Evolutionary conservation across 2,329 filamentous ascomycete species (phyloP), one percentile per base, ranked within the genome.

Genomic region (Penicillium polonicum): DNA sequence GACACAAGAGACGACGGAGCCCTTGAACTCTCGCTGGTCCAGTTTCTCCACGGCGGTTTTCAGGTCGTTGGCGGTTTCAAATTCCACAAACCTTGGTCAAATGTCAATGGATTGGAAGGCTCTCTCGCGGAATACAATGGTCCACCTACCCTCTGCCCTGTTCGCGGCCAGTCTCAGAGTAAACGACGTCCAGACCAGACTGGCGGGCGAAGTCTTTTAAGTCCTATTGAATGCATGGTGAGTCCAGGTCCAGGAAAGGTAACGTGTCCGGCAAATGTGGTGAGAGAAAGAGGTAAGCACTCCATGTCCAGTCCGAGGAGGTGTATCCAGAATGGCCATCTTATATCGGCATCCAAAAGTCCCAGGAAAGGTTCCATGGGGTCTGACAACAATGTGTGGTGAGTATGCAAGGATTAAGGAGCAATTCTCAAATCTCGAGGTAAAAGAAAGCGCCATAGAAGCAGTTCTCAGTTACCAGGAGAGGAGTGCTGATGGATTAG

Each of bases 191-290:
- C 77, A 96, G 85, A 78, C 92, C 92, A 76, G 93, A 95, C 78
- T 95, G 91, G 74, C 94, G 92, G 62, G 94, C 94, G 79, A 99
- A 99, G 78, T 99, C 94, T 90, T 99, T 99, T 54, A 99, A 87
- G 79, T 99, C 94, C 94, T 99, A 92, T 80, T 88, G 81, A 87
- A 83, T 83, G 85, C 50, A 67, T 84, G 83, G 89, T 94, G 90
- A 92, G 90, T 92, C 80, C 85, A 76, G 80, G 76, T 85, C 83
- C 80, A 81, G 83, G 80, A 65, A 69, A 57, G 64, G 21, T 38
- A 61, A 55, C 58, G 39, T 58, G 27, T 63, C 65, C 63, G 48
- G 48, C 36, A 52, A 29, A 61, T 33, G 57, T 56, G 45, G 49
- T 52, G 31, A 36, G 33, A 48, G 42, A 39, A 38, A 35, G 12